A percentile compares a stretch with the other conserved stretches of the same genome.
Conservation (phyloP, 352 stramenopile genomes). For the Pythium diclinum region DNA sequence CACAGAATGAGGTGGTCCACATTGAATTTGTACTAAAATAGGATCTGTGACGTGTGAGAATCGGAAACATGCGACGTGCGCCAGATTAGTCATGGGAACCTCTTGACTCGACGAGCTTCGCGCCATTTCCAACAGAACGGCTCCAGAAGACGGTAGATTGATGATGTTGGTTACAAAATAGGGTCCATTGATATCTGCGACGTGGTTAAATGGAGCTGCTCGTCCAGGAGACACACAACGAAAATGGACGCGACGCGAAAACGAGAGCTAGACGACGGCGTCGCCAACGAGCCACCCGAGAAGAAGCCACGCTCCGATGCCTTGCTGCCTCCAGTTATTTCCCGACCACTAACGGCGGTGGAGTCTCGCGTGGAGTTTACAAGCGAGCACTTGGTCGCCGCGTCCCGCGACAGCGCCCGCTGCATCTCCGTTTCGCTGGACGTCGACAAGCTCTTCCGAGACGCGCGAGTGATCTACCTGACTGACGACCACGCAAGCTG, state of each 20-base stretch:
- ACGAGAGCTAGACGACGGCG: not conserved
- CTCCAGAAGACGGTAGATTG: not conserved
- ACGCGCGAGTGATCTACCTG: slow-evolving; percentile 29
- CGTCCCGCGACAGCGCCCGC: slow-evolving; percentile 17
- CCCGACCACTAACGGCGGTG: not conserved
- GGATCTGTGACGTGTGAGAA: not conserved
- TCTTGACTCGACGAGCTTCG: not conserved
- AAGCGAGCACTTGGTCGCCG: slow-evolving; percentile 16
- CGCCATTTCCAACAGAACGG: not conserved
- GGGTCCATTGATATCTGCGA: not conserved
- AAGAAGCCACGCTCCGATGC: slow-evolving; percentile 6
- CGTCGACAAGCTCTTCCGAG: slow-evolving; percentile 25
- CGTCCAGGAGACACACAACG: not conserved
- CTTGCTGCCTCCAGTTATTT: not conserved
- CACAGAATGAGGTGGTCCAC: not conserved
- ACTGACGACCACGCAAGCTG: slow-evolving; percentile 41
- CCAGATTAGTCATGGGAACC: too few relatives aligned
- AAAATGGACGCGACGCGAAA: not conserved
- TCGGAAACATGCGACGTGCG: not conserved
- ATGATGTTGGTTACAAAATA: not conserved
- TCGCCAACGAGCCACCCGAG: not conserved
- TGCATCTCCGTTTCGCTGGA: slow-evolving; percentile 26
- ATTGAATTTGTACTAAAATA: not conserved
- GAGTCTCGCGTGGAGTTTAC: slow-evolving; percentile 24
- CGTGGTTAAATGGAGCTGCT: not conserved